These are phyloP conservation scores for Chenopodium berlandieri DNA, from an alignment of 148 eudicot genomes.

Conservation along the genomic window DNA sequence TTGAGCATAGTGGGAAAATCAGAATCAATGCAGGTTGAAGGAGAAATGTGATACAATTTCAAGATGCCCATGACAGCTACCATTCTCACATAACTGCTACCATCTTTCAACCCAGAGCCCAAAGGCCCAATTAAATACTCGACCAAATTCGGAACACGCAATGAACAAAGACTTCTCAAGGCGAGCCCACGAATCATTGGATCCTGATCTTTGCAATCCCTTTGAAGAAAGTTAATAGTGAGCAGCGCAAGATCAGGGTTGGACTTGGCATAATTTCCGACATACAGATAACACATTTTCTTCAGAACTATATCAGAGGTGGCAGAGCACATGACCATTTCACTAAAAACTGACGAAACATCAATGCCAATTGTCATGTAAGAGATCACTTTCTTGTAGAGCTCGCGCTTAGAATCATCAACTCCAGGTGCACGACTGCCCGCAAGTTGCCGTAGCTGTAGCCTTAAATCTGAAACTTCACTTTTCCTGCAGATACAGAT, in stretches of 20 bases:
- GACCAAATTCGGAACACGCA: constrained; percentile 88
- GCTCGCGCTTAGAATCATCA: constrained; percentile 82
- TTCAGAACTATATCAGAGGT: constrained; percentile 92
- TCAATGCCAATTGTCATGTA: constrained; percentile 96
- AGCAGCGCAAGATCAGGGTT: constrained; percentile 94
- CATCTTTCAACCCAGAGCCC: constrained; percentile 83
- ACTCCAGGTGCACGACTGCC: constrained; percentile 90
- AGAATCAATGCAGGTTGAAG: constrained; percentile 79
- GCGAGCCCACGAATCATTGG: constrained; percentile 98
- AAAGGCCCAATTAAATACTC: constrained; percentile 95
- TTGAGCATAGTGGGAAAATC: constrained; percentile 78
- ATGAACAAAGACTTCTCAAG: constrained; percentile 87
- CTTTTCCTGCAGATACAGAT: constrained; percentile 64
- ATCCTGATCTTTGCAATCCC: constrained; percentile 94
- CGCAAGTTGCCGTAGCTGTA: constrained; percentile 88
- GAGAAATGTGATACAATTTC: constrained; percentile 91
- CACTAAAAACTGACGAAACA: constrained; percentile 87
- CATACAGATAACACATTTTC: constrained; percentile 98
- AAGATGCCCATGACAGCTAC: constrained; percentile 86
- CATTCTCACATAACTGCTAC: constrained; percentile 81
- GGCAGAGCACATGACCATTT: constrained; percentile 99
- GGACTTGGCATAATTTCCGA: constrained; percentile 83
- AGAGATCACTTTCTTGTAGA: constrained; percentile 97
- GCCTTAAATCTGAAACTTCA: constrained; percentile 87
- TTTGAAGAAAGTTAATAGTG: constrained; percentile 92